Evolutionary conservation across 2,329 filamentous ascomycete genomes (phyloP).

Genomic region (Fusarium redolens): DNA sequence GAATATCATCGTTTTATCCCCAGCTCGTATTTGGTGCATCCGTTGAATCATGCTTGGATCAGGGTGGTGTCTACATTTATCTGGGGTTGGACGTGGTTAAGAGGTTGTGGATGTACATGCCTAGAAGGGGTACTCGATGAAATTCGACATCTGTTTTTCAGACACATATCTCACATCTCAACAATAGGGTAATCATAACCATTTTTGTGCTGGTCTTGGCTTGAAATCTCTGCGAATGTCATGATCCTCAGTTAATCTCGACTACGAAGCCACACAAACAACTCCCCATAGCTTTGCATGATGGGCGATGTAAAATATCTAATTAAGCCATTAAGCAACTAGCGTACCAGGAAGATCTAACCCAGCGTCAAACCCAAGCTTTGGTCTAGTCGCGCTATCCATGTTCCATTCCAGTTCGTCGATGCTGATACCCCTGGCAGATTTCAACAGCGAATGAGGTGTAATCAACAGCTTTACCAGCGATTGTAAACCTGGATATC

Average conservation of each 20-base stretch:
- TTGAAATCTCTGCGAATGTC: background rate
- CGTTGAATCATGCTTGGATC: background rate
- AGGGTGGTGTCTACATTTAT: background rate
- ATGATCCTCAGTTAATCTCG: background rate
- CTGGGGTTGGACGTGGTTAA: background rate
- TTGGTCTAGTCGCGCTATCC: background rate
- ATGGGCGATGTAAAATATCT: background rate
- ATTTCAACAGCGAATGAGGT: background rate
- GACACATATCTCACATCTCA: too few species aligned
- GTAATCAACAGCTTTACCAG: background rate
- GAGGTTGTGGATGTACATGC: background rate
- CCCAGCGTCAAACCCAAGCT: background rate
- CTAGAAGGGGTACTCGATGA: background rate
- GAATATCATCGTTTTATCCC: constrained; percentile 39
- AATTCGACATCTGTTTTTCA: background rate
- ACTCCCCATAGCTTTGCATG: background rate
- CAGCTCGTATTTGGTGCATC: background rate
- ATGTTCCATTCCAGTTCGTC: background rate
- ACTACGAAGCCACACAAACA: background rate
- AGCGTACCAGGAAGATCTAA: background rate
- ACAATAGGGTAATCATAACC: background rate
- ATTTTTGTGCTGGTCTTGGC: background rate
- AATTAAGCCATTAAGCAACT: background rate
- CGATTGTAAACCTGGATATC: background rate
- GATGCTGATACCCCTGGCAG: background rate